Conservation (phyloP, 345 rosid species). For the Eucalyptus decipiens region DNA sequence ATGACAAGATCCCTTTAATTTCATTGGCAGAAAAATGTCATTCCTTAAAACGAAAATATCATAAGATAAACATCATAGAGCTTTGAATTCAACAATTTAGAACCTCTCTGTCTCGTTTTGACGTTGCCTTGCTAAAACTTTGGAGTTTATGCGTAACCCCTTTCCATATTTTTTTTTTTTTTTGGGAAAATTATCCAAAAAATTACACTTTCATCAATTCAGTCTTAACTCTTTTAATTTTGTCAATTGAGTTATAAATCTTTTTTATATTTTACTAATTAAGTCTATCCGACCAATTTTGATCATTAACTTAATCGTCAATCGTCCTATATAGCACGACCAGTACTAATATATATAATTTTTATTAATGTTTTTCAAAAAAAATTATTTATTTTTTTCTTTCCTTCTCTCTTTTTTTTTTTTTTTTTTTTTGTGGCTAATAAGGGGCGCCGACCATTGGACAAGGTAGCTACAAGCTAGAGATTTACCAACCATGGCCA, state of each 20-base stretch:
- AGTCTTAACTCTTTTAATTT: too few species aligned
- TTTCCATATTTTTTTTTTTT: neutral
- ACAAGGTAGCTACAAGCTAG: too few species aligned
- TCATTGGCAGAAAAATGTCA: neutral
- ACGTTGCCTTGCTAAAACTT: neutral
- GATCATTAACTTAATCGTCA: fast-evolving
- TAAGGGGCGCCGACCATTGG: fast-evolving
- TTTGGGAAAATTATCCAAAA: too few species aligned
- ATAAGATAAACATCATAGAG: neutral
- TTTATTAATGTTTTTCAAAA: too few species aligned
- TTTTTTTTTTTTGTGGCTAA: too few species aligned
- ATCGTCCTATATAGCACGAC: fast-evolving
- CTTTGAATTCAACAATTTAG: neutral
- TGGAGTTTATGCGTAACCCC: neutral
- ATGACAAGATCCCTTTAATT: neutral
- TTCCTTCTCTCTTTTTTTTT: too few species aligned
- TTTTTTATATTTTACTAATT: too few species aligned
- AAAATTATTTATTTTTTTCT: too few species aligned
- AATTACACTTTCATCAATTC: too few species aligned
- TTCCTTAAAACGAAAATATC: neutral
- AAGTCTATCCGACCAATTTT: too few species aligned
- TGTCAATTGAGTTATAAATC: too few species aligned
- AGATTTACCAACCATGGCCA: neutral
- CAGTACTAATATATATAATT: too few species aligned
- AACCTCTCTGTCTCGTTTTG: neutral